Conservation (phyloP, 768 basidiomycete species). For the Calocera cornea region DNA sequence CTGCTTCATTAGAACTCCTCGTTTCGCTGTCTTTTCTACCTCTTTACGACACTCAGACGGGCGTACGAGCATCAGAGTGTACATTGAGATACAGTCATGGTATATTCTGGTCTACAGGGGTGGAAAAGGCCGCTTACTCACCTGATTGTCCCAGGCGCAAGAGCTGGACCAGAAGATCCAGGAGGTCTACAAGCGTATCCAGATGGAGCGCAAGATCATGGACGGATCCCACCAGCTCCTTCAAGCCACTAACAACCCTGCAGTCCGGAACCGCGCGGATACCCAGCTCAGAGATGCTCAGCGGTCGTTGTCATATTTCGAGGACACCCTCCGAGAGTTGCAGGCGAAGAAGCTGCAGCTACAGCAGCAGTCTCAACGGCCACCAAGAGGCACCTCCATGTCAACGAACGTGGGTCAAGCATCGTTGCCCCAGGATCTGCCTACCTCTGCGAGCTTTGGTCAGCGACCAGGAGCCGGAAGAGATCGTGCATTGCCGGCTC, state of each 20-base stretch:
- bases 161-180: conserved; percentile 81
- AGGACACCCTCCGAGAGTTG: conserved; percentile 70
- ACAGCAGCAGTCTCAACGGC: conserved; percentile 1
- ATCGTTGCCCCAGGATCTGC: too few relatives aligned
- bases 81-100: neutral
- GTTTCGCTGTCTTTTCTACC: neutral
- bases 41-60: neutral
- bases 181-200: conserved; percentile 78
- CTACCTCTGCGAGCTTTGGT: neutral
- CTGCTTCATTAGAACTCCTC: neutral
- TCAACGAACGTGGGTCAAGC: neutral
- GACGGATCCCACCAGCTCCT: conserved; percentile 68
- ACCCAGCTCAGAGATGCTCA: conserved; percentile 78
- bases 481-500: neutral
- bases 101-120: neutral
- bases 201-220: conserved; percentile 84
- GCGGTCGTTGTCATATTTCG: conserved; percentile 72
- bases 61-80: neutral
- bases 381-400: neutral
- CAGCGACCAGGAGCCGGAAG: neutral
- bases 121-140: neutral
- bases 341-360: conserved; percentile 48
- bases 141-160: conserved; percentile 8
- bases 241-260: conserved; percentile 72
- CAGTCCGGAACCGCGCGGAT: conserved; percentile 69